Conservation (phyloP, 1,284 basidiomycete genomes). For the Leucoagaricus sp. region DNA sequence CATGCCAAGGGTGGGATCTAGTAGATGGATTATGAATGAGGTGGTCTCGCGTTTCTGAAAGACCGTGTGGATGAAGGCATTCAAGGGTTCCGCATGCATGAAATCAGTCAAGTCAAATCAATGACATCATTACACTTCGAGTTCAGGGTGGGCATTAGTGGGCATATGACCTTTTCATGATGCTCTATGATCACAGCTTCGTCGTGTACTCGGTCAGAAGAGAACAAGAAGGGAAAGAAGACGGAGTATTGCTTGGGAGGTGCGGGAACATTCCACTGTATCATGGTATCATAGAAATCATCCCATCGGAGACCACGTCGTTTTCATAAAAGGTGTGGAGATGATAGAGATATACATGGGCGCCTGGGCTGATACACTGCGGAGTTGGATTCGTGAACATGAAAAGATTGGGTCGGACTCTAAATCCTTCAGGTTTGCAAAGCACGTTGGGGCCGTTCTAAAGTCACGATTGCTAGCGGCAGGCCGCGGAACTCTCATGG, state of each 20-base stretch:
- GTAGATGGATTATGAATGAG: no score
- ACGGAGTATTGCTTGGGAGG: neutral
- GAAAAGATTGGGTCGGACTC: neutral
- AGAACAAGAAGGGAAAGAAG: neutral
- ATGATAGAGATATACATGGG: neutral
- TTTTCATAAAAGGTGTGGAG: neutral
- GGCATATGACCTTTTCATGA: neutral
- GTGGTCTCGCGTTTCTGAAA: neutral
- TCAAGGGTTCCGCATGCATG: no score
- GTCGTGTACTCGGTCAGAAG: neutral
- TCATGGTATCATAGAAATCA: no score
- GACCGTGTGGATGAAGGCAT: no score
- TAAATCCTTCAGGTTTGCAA: neutral
- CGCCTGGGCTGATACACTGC: neutral
- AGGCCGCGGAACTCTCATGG: constrained; percentile 10
- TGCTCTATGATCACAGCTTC: neutral
- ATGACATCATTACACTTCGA: neutral
- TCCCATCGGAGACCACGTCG: no score
- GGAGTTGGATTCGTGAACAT: neutral
- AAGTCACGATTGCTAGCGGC: neutral
- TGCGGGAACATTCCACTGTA: neutral
- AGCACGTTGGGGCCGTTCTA: constrained; percentile 8
- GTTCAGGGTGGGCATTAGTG: neutral
- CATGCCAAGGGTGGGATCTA: no score
- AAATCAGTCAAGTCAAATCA: neutral